Evolutionary conservation across 2,329 filamentous ascomycete species (phyloP), one percentile per base, ranked within the genome.

Genomic region (Colletotrichum spaethianum): DNA sequence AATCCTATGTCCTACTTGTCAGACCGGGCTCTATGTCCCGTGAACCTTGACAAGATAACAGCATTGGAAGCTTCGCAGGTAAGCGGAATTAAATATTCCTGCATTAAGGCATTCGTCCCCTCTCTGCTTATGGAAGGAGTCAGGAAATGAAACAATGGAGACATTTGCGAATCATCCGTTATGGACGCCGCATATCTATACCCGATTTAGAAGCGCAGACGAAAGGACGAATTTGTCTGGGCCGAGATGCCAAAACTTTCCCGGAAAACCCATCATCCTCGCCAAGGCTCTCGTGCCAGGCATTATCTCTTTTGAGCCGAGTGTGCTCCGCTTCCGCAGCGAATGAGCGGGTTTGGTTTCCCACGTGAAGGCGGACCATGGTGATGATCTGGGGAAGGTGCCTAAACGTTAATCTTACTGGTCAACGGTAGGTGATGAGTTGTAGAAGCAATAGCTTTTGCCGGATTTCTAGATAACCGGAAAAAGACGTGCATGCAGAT

Each of bases 281-380:
- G 23, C 23, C n/a, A 28, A 40, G 23, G 23, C 6, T n/a, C n/a
- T n/a, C 16, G 23, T 28, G 23, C 20, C 42, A 31, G 28, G 14
- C n/a, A 11, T 33, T 8, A 16, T 9, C 28, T 23, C 6, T 23
- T n/a, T 23, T 12, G 42, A 23, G 16, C 33, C 36, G 33, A 46
- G 18, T 16, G n/a, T 14, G 8, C 23, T 33, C 3, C 33, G 9
- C 50, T 57, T 23, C n/a, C 4, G 1, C 48, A 57, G 31, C 57
- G 28, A 63, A 68, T 57, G 9, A 36, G 6, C 26, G 33, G 0
- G 0, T 8, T 12, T 31, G n/a, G 42, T 28, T 18, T 28, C 50
- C 57, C 64, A 71, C 69, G 64, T 68, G 64, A 53, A 57, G n/a
- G 26, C 57, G 16, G n/a, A 28, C 9, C 31, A 44, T 26, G 26